Conservation (phyloP, 2,329 filamentous ascomycete genomes). For the Fusarium sulawesiense region DNA sequence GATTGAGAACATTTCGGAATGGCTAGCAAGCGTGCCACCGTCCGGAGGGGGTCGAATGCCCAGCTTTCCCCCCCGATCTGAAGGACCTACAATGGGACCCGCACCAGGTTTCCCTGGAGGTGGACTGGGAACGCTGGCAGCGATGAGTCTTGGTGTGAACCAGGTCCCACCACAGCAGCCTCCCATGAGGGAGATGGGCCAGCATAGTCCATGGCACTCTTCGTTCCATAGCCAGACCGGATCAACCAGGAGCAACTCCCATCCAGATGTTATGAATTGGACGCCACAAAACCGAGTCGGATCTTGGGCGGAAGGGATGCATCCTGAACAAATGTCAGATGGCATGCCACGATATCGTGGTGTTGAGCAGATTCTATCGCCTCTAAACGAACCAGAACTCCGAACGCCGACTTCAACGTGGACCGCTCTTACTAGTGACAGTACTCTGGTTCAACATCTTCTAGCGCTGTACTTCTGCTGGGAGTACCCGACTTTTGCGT, state of each 20-base stretch:
- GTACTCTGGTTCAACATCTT: slow-evolving; percentile 70
- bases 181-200: slow-evolving; percentile 54
- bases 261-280: slow-evolving; percentile 61
- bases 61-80: slow-evolving; percentile 40
- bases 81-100: slow-evolving; percentile 35
- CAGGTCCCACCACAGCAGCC: slow-evolving; percentile 50
- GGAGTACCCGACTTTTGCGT: slow-evolving; percentile 80
- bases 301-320: slow-evolving; percentile 61
- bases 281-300: slow-evolving; percentile 60
- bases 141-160: slow-evolving; percentile 49
- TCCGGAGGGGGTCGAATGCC: slow-evolving; percentile 48
- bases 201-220: slow-evolving; percentile 62
- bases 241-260: slow-evolving; percentile 60
- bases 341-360: slow-evolving; percentile 53
- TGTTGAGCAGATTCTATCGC: slow-evolving; percentile 62
- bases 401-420: slow-evolving; percentile 61
- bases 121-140: slow-evolving; percentile 45
- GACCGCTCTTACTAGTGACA: slow-evolving; percentile 71
- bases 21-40: slow-evolving; percentile 55
- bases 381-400: slow-evolving; percentile 57
- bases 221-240: slow-evolving; percentile 59
- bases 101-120: slow-evolving; percentile 47
- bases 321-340: slow-evolving; percentile 49
- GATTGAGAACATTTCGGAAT: slow-evolving; percentile 67
- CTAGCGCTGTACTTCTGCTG: slow-evolving; percentile 78